Conservation (phyloP, 2,329 filamentous ascomycete genomes). For the Sporothrix brunneoviolacea region DNA sequence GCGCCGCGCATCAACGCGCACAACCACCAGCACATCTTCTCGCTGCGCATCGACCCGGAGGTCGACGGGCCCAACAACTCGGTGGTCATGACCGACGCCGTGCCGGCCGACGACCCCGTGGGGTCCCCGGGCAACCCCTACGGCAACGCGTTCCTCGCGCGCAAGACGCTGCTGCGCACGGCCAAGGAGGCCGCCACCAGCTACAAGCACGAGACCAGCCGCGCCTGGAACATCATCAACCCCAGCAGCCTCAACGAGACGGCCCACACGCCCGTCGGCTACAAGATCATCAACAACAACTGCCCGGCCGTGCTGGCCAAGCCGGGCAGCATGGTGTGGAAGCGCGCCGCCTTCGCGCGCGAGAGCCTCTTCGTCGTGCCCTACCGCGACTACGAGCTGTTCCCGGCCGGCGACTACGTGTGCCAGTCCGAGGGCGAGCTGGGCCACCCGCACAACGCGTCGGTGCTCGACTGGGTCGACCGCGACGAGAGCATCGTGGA, state of each 20-base stretch:
- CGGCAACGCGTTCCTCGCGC: slow-evolving; percentile 83
- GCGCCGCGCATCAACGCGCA: slow-evolving; percentile 89
- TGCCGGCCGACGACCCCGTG: slow-evolving; percentile 63
- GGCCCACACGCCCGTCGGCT: slow-evolving; percentile 65
- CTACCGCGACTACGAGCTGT: slow-evolving; percentile 74
- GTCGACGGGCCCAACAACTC: slow-evolving; percentile 74
- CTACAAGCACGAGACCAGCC: slow-evolving; percentile 71
- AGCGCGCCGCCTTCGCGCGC: slow-evolving; percentile 81
- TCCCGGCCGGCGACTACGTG: slow-evolving; percentile 80
- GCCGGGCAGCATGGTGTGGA: slow-evolving; percentile 76
- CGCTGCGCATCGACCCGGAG: slow-evolving; percentile 77
- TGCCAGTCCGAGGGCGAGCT: slow-evolving; percentile 79
- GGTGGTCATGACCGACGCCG: slow-evolving; percentile 75
- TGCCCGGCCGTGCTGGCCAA: slow-evolving; percentile 74
- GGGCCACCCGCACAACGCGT: slow-evolving; percentile 39
- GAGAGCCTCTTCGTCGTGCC: slow-evolving; percentile 84
- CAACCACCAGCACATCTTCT: slow-evolving; percentile 95
- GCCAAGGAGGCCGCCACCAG: slow-evolving; percentile 65
- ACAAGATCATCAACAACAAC: slow-evolving; percentile 85
- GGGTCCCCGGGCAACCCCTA: slow-evolving; percentile 79
- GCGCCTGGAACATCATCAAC: slow-evolving; percentile 40
- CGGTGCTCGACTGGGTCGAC: slow-evolving; percentile 69
- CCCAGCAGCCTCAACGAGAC: slow-evolving; percentile 55
- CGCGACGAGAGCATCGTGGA: slow-evolving; percentile 67
- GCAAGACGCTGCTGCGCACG: slow-evolving; percentile 72